A percentile compares a stretch with the other conserved stretches of the same genome.
These are phyloP conservation scores for Hypsizygus ulmarius DNA, from an alignment of 1,284 basidiomycete genomes.

Conservation along the genomic window DNA sequence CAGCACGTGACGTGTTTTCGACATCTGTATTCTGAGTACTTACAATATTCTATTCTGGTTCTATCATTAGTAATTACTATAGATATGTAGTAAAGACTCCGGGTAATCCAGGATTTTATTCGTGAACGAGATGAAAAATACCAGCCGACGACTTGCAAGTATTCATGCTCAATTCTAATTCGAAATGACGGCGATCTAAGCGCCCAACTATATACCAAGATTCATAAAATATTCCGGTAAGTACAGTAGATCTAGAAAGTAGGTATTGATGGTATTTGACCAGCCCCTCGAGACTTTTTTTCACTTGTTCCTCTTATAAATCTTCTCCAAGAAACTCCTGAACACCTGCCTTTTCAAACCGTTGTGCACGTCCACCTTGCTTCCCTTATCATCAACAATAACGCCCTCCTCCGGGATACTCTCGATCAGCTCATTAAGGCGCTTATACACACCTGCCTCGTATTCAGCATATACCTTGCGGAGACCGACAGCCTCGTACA, in stretches of 20 bases:
- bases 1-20: no score
- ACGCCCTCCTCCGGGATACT: constrained; percentile 57
- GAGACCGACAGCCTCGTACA: constrained; percentile 76
- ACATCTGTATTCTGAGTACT: no score
- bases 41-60: no score
- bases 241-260: background rate
- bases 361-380: constrained; percentile 14
- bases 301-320: constrained; percentile 85
- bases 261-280: background rate
- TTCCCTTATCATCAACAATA: constrained; percentile 32
- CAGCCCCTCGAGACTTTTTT: background rate
- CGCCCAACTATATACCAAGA: no score
- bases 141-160: no score
- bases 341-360: constrained; percentile 81
- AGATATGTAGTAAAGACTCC: no score
- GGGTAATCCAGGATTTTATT: no score
- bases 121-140: no score
- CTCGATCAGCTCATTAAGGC: constrained; percentile 66
- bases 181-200: no score
- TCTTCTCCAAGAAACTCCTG: constrained; percentile 83
- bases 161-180: no score
- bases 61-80: no score
- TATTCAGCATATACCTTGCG: constrained; percentile 71
- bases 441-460: constrained; percentile 74
- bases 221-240: no score